Evolutionary conservation across 257 asterid genomes (phyloP).

Genomic region (Ilex asprella): DNA sequence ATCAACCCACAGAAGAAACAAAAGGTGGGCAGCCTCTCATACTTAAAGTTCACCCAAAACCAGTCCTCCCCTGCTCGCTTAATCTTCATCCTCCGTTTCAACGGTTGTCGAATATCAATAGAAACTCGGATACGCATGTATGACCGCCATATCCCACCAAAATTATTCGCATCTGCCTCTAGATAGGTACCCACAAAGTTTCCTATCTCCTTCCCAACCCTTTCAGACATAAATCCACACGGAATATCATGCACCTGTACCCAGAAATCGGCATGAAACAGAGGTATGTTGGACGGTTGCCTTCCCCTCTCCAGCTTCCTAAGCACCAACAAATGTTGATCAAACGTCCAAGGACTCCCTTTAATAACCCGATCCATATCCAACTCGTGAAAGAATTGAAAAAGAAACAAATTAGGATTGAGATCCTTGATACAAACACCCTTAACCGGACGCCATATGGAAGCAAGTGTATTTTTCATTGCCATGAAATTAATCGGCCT

Average conservation of each 20-base stretch:
- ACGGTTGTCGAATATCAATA: neutral
- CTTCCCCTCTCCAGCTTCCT: too few species aligned
- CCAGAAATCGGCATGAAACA: neutral
- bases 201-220: neutral
- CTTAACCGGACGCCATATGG: too few species aligned
- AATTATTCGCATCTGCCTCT: neutral
- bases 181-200: neutral
- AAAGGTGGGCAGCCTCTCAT: neutral
- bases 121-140: neutral
- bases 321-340: too few species aligned
- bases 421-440: too few species aligned
- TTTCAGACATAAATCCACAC: neutral
- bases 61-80: neutral
- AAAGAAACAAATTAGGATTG: too few species aligned
- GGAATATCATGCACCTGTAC: neutral
- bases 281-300: too few species aligned
- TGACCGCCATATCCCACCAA: neutral
- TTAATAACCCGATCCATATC: too few species aligned
- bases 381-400: too few species aligned
- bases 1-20: neutral
- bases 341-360: too few species aligned
- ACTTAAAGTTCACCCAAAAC: neutral
- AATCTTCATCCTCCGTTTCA: neutral
- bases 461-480: too few species aligned
- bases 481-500: too few species aligned